Evolutionary conservation across 1,284 basidiomycete species (phyloP).

Genomic region (Macrocystidia cucumis): DNA sequence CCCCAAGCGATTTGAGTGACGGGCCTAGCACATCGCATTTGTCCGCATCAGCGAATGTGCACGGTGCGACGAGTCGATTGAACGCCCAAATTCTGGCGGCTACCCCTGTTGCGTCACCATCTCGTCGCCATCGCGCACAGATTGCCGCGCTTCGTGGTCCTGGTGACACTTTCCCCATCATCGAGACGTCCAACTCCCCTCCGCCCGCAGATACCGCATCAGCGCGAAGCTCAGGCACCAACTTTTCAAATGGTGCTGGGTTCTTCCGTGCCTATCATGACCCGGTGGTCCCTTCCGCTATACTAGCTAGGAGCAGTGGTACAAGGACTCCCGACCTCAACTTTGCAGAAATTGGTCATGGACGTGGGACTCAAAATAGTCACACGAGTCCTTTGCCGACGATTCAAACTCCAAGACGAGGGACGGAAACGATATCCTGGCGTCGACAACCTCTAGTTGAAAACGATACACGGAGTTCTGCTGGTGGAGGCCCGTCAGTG

Average conservation of each 20-base stretch:
- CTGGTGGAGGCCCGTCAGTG: conserved; percentile 5
- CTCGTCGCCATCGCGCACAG: conserved; percentile 24
- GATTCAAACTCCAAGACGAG: conserved; percentile 4
- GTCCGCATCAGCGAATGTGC: conserved; percentile 18
- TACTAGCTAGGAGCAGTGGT: conserved; percentile 39
- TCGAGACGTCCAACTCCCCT: conserved; percentile 54
- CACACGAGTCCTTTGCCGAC: conserved; percentile 3
- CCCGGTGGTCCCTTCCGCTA: conserved; percentile 16
- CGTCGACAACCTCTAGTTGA: not conserved
- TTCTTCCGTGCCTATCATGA: conserved; percentile 61
- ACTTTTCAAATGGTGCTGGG: conserved; percentile 43
- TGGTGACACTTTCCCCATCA: conserved; percentile 49
- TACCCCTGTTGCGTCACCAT: conserved; percentile 18
- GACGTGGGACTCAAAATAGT: conserved; percentile 38
- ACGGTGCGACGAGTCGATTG: conserved; percentile 21
- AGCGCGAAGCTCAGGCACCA: conserved; percentile 44
- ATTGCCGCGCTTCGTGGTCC: conserved; percentile 26
- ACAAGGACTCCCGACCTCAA: conserved; percentile 65
- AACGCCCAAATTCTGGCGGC: conserved; percentile 24
- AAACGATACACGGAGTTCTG: too few species aligned
- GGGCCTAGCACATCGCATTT: conserved; percentile 12
- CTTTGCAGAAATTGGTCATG: conserved; percentile 72
- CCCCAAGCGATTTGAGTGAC: conserved; percentile 9
- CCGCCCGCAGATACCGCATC: conserved; percentile 50
- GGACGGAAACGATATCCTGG: conserved; percentile 7